A percentile compares a stretch with the other conserved stretches of the same genome.
These are phyloP conservation scores for Sclerotinia subarctica DNA, from an alignment of 2,329 filamentous ascomycete species.

Conservation along the genomic window DNA sequence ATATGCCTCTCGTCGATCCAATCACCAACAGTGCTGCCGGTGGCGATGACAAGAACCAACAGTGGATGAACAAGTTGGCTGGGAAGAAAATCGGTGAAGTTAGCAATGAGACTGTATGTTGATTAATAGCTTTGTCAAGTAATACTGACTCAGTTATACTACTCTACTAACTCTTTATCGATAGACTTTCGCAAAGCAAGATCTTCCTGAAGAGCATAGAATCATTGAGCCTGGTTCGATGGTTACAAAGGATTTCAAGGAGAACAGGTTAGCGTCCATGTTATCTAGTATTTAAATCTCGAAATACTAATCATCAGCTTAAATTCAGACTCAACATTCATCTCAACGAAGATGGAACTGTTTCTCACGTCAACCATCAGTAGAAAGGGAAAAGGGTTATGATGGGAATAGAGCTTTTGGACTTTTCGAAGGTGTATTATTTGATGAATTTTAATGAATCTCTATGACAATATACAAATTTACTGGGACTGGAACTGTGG, in stretches of 20 bases:
- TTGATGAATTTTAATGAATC: background rate
- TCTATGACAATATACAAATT: background rate
- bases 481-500: background rate
- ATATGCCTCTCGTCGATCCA: conserved; percentile 63
- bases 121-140: background rate
- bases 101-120: conserved; percentile 52
- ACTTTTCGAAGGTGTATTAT: background rate
- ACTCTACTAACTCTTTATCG: background rate
- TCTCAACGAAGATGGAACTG: conserved; percentile 57
- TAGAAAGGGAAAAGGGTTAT: conserved; percentile 21
- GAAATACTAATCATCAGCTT: conserved; percentile 18
- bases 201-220: conserved; percentile 55
- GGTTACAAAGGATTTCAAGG: conserved; percentile 55
- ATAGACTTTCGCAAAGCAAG: conserved; percentile 58
- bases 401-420: background rate
- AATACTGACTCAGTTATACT: background rate
- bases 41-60: conserved; percentile 44
- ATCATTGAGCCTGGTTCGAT: conserved; percentile 56
- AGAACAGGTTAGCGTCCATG: conserved; percentile 32
- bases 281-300: background rate
- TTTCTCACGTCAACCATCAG: conserved; percentile 54
- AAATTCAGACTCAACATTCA: conserved; percentile 56
- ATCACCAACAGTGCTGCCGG: conserved; percentile 47
- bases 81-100: conserved; percentile 60
- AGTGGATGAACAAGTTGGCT: conserved; percentile 61